Percentiles rank a stretch among this genome's conserved stretches.
Evolutionary conservation across 306 rosid species (phyloP).

Genomic region (Pueraria montana): DNA sequence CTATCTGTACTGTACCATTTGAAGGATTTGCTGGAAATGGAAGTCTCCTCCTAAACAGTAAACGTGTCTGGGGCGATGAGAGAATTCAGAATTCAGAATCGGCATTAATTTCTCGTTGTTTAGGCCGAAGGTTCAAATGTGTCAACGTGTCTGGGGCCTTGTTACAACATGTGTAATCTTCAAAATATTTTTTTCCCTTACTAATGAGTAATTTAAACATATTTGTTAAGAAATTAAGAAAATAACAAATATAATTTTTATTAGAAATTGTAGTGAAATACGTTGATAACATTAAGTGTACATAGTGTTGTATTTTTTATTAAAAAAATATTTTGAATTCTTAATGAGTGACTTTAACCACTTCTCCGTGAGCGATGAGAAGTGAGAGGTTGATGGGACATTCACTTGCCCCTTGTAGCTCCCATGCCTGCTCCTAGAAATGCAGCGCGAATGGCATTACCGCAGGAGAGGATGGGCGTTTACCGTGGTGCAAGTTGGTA

Average conservation of each 20-base stretch:
- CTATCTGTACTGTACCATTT: background rate
- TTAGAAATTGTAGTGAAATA: background rate
- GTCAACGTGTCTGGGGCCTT: background rate
- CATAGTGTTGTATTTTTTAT: no score
- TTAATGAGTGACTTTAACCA: background rate
- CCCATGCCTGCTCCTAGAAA: no score
- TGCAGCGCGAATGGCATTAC: no score
- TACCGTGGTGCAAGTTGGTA: no score
- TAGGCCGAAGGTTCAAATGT: background rate
- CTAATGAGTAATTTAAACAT: background rate
- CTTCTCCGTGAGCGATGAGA: no score
- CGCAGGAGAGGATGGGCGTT: no score
- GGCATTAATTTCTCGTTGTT: background rate
- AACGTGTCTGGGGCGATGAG: no score
- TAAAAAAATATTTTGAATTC: background rate
- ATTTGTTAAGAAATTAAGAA: background rate
- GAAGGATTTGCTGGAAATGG: background rate
- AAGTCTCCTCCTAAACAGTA: background rate
- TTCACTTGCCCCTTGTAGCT: no score
- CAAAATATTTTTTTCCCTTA: background rate
- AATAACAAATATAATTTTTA: background rate
- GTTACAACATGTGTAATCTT: background rate
- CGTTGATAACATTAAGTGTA: background rate
- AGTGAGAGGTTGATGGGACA: no score
- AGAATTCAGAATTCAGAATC: background rate